Conservation (phyloP, 2,329 filamentous ascomycete species). For the Mariannaea elegans region DNA sequence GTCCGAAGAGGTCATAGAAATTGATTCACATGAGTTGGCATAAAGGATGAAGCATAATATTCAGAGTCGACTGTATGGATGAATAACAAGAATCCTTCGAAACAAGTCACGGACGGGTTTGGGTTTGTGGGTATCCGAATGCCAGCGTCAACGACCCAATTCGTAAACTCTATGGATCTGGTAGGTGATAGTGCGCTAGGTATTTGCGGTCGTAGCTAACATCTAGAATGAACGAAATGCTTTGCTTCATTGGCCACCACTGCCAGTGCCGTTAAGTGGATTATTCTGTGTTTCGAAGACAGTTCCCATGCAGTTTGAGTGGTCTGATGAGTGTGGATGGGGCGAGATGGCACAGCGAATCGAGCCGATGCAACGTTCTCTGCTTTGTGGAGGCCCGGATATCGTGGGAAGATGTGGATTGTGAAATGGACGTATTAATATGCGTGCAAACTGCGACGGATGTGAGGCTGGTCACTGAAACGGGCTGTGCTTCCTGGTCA, state of each 20-base stretch:
- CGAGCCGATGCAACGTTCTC: conserved; percentile 20
- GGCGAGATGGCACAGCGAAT: conserved; percentile 1
- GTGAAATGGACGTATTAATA: background rate
- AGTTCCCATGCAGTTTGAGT: background rate
- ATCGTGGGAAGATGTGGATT: conserved; percentile 5
- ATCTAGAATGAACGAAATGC: background rate
- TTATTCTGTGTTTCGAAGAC: conserved; percentile 11
- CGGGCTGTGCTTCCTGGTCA: conserved; percentile 14
- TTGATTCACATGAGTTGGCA: too few relatives aligned
- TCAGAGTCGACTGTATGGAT: too few relatives aligned
- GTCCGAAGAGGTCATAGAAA: too few relatives aligned
- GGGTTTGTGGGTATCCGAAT: background rate
- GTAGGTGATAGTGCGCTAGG: background rate
- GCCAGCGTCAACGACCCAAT: background rate
- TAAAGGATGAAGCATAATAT: too few relatives aligned
- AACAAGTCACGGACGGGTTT: too few relatives aligned
- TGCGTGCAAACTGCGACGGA: background rate
- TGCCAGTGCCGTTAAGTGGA: background rate
- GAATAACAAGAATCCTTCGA: too few relatives aligned
- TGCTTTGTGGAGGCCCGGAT: conserved; percentile 1
- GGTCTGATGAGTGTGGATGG: conserved; percentile 15
- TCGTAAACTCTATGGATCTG: background rate
- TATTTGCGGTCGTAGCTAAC: conserved; percentile 1
- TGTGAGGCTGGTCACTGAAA: conserved; percentile 6
- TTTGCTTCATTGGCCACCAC: background rate